Evolutionary conservation across 331 rosid species (phyloP), one percentile per base, ranked within the genome.

Genomic region (Prunus yedoensis): DNA sequence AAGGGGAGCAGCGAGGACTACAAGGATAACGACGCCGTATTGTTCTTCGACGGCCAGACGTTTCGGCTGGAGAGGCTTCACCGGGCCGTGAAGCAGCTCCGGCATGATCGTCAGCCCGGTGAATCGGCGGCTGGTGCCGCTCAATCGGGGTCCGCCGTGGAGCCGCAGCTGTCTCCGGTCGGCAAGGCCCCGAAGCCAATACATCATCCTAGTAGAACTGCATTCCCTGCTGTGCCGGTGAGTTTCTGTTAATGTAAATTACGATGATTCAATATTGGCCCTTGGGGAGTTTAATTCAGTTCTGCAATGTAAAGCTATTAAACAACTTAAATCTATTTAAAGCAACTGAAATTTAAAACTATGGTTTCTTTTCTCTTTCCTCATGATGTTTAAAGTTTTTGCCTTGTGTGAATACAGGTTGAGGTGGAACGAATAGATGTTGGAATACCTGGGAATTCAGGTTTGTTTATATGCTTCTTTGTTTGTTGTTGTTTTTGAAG

Each of bases 401-500:
- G 57, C 46, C 1, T 11, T 49, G 47, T 72, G 72, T 75, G 30
- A 75, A 60, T 49, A 20, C 89, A 94, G 97, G 91, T 94, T 82
- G 97, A 94, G 86, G 96, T 94, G 85, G 99, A 94, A 38, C 83
- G 88, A 10, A 94, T 92, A 68, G 99, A 92, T 75, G 83, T 89
- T 65, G 99, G 97, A 6, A 84, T 82, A 69, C 85, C 89, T 7
- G 96, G 85, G 78, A 85, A 81, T 85, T 67, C 90, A 61, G 87
- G 85, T 80, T 70, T 62, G 53, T 82, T 70, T 35, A 51, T 72
- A 51, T 67, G 54, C 27, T 68, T 23, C 5, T 61, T 28, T 8
- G 25, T 60, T 60, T 9, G 3, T 1, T 60, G 28, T 60, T 60
- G 62, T 11, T 30, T 62, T 3, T 38, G 6, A 17, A 63, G 10